Evolutionary conservation across 208 protist species (phyloP).

Genomic region (Trypanosoma brucei): DNA sequence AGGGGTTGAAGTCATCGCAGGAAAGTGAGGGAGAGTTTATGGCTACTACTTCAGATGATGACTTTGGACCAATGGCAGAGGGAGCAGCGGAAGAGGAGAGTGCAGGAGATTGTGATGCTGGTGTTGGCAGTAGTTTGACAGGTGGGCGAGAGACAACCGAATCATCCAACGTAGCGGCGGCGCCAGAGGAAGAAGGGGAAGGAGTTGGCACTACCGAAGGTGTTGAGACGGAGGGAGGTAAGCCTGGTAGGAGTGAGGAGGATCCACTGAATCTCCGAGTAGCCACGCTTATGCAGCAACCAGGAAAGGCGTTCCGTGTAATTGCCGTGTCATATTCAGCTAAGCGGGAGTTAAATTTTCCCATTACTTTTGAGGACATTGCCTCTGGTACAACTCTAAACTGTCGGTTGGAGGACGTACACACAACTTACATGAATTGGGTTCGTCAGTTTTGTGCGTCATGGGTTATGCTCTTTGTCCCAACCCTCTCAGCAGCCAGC

Average conservation of each 20-base stretch:
- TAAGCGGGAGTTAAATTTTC: constrained; percentile 61
- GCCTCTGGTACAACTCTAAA: constrained; percentile 58
- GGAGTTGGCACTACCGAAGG: neutral
- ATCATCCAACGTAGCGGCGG: neutral
- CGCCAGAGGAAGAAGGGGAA: neutral
- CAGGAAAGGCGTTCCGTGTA: constrained; percentile 78
- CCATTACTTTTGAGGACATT: constrained; percentile 80
- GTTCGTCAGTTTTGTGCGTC: constrained; percentile 66
- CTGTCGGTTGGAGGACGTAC: constrained; percentile 66
- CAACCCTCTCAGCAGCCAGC: constrained; percentile 72
- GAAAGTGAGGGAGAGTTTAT: neutral
- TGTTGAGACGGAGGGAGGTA: too few relatives aligned
- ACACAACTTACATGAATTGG: constrained; percentile 68
- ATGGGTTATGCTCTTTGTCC: constrained; percentile 79
- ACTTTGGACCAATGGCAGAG: neutral
- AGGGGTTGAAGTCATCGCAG: neutral
- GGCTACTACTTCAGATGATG: neutral
- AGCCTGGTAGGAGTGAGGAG: constrained; percentile 39
- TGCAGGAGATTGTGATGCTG: neutral
- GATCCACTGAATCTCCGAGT: constrained; percentile 82
- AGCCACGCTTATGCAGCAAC: constrained; percentile 75
- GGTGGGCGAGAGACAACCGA: neutral
- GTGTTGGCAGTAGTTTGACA: neutral
- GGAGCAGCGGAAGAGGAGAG: neutral
- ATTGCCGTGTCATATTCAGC: constrained; percentile 65